Percentiles rank a stretch among this genome's conserved stretches.
These are phyloP conservation scores for Lactarius psammicola DNA, from an alignment of 768 basidiomycete species.

Conservation along the genomic window DNA sequence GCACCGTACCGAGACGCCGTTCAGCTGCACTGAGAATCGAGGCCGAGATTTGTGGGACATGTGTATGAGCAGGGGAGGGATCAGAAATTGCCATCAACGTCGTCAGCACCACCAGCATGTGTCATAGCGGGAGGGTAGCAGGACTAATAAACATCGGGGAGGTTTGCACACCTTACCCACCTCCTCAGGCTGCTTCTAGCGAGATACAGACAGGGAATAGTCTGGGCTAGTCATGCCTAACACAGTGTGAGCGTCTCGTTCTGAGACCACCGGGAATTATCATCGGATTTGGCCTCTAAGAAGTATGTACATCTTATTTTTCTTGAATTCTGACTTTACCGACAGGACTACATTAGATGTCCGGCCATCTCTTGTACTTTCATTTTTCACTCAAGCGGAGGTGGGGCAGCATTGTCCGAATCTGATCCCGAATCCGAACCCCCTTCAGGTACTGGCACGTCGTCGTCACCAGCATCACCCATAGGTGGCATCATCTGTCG, in stretches of 20 bases:
- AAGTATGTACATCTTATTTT: constrained; percentile 7
- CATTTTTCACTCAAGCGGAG: constrained; percentile 59
- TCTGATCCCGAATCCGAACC: constrained; percentile 44
- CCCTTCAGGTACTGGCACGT: constrained; percentile 33
- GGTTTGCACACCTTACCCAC: not conserved
- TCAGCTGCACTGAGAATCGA: not conserved
- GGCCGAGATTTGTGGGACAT: not conserved
- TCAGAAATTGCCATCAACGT: no score
- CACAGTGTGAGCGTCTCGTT: not conserved
- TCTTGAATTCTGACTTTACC: constrained; percentile 6
- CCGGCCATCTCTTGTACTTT: not conserved
- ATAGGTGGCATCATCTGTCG: constrained; percentile 45
- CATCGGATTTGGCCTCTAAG: not conserved
- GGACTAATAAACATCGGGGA: not conserved
- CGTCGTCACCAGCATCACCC: constrained; percentile 32
- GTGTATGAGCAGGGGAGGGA: not conserved
- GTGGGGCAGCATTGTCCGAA: constrained; percentile 64
- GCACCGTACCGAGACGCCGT: no score
- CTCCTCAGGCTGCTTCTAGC: no score
- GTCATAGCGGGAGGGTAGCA: no score
- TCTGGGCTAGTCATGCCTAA: not conserved
- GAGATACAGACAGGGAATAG: not conserved
- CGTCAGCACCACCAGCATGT: no score
- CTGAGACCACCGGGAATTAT: not conserved
- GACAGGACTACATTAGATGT: constrained; percentile 4